Base-by-base conservation (phyloP, 768 basidiomycete species). In the Postia placenta region DNA sequence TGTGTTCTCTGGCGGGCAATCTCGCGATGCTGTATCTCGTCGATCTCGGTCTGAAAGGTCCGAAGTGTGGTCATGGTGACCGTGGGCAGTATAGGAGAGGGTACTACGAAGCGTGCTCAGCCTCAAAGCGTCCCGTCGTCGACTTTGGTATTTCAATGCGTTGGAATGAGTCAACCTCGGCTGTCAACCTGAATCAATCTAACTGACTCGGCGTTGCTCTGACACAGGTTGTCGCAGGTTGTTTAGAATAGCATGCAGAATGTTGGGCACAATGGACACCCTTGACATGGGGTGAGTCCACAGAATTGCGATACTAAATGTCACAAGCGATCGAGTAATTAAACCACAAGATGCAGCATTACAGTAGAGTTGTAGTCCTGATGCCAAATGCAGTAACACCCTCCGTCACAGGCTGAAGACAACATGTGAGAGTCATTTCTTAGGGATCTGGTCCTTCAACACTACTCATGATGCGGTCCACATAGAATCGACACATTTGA, bases 31-130 rank as follows among this genome's bases (percentile, higher is more conserved):
- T 81, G 79, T 58, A 89, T 85, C 55, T 85, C 79, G 53, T 89
- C 82, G 52, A 90, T 91, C 67, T 88, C 86, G 58, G 67, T 75
- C 65, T 91, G 87, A 57, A 85, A 83, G 14, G 74, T 74, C 33
- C 78, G 75, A 56, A 83, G 65, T 45, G 48, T 64, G 9, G 45
- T 36, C 45, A 45, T 45, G 9, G 6, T 19, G 17, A 22, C 20
- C 7, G 20, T 9, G 11, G 9, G 33, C 33, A 9, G 33, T 9
- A 9, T n/a, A n/a, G n/a, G 33, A 35, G 33, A n/a, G 9, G 33
- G 33, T 35, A 22, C 9, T 39, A 7, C 15, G 17, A 39, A 39
- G 38, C 6, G 7, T 19, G 38, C 30, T 33, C 15, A 39, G 38
- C 17, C 38, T 19, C 6, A 39, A 19, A 19, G 19, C 7, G 6